Evolutionary conservation across 768 basidiomycete species (phyloP), one percentile per base, ranked within the genome.

Genomic region (Cubamyces lactineus): DNA sequence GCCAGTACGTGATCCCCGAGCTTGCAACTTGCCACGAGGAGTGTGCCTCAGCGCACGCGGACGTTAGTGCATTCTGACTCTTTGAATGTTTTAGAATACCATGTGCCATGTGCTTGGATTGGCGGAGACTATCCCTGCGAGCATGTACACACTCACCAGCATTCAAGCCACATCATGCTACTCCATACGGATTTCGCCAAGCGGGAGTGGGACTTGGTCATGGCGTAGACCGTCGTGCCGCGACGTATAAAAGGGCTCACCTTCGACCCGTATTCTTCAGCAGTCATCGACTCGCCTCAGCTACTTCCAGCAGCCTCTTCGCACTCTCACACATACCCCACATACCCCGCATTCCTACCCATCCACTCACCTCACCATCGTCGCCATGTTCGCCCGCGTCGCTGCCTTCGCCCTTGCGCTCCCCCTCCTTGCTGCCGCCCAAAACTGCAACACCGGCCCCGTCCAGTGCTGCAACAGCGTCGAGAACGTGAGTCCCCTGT

Each of bases 381-480:
- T 24, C 15, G 42, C 39, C 23, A 63, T 63, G 62, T 63, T 63
- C 53, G 45, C 62, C 28, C 57, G 62, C 42, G n/a, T 54, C 28
- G 57, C 57, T 19, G 53, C 53, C 48, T 7, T 63, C 57, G 50
- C 55, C 11, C 46, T 63, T 11, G 57, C 62, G 52, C 53, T 63
- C 52, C 57, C 62, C 3, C 26, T 45, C 52, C 57, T 63, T 38
- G 62, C 51, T 19, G 57, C 52, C 26, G 53, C 53, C 45, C 26
- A 34, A 1, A 45, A 38, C 52, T 75, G 74, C 70, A 69, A 65
- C 67, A 71, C 72, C 3, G 73, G 73, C 30, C 51, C 68, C 12
- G 55, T 71, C 51, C 69, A 73, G 49, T 75, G 74, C 67, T 75
- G 74, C 66, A 62, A 74, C 63, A 61, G 21, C 34, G 63, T 73